Evolutionary conservation across 2,329 filamentous ascomycete species (phyloP).

Genomic region (Diaporthe capsici): DNA sequence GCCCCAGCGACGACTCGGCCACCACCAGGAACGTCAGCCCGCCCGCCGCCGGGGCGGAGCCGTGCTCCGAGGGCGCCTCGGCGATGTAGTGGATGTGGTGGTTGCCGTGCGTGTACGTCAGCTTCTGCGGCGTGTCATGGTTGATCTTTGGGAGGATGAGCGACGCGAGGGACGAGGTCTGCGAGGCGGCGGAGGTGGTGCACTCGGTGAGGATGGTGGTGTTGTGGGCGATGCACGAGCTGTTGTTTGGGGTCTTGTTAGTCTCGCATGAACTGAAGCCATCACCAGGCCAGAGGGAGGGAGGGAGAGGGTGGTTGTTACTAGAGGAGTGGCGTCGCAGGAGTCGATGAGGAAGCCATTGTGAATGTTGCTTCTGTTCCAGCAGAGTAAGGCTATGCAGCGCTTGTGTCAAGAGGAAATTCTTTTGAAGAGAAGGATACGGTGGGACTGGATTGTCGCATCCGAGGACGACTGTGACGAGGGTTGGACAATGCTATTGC

Average conservation of each 20-base stretch:
- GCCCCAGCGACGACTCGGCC: slow-evolving; percentile 83
- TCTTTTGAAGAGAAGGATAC: background rate
- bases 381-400: background rate
- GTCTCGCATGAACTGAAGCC: slow-evolving; percentile 35
- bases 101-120: slow-evolving; percentile 92
- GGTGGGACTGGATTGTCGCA: background rate
- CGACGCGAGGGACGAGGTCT: slow-evolving; percentile 89
- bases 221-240: slow-evolving; percentile 94
- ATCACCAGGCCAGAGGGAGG: background rate
- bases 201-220: slow-evolving; percentile 95
- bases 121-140: slow-evolving; percentile 84
- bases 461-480: background rate
- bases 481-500: background rate
- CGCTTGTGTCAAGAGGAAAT: background rate
- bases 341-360: slow-evolving; percentile 81
- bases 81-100: slow-evolving; percentile 97
- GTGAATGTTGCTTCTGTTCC: background rate
- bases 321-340: slow-evolving; percentile 80
- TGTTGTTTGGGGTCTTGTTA: slow-evolving; percentile 54
- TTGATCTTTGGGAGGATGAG: slow-evolving; percentile 96
- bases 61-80: slow-evolving; percentile 80
- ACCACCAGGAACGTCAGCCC: slow-evolving; percentile 94
- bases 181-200: slow-evolving; percentile 85
- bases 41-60: slow-evolving; percentile 72
- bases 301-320: slow-evolving; percentile 57